Evolutionary conservation across 805 yeast species (phyloP).

Genomic region (Kuraishia molischiana): DNA sequence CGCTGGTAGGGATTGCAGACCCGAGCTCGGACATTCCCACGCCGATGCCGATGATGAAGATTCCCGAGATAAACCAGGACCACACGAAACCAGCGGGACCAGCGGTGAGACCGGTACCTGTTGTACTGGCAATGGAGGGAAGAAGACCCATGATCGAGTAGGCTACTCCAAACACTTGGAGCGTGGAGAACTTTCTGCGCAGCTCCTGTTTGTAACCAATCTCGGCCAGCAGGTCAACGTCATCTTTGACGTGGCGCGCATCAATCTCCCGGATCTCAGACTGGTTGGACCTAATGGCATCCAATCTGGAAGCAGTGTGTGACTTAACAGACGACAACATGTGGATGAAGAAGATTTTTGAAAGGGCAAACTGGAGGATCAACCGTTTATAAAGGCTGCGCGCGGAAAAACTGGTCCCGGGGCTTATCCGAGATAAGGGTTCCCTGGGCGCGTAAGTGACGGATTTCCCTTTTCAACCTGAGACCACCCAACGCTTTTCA

Average conservation of each 20-base stretch:
- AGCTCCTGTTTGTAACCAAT: constrained; percentile 60
- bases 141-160: constrained; percentile 59
- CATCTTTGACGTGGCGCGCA: constrained; percentile 17
- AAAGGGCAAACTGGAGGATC: no score
- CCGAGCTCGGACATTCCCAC: constrained; percentile 52
- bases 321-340: background rate
- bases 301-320: background rate
- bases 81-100: constrained; percentile 54
- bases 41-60: constrained; percentile 44
- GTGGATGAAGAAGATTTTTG: no score
- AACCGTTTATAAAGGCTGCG: no score
- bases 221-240: constrained; percentile 30
- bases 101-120: constrained; percentile 43
- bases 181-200: constrained; percentile 45
- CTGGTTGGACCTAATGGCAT: constrained; percentile 3
- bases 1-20: constrained; percentile 50
- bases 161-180: constrained; percentile 52
- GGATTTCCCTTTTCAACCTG: no score
- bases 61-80: constrained; percentile 41
- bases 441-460: no score
- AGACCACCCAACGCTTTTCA: no score
- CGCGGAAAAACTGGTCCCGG: no score
- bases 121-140: constrained; percentile 53
- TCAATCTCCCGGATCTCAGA: constrained; percentile 13
- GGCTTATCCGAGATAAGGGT: no score